These are phyloP conservation scores for Mycena filopes DNA, from an alignment of 768 basidiomycete species.

Conservation along the genomic window DNA sequence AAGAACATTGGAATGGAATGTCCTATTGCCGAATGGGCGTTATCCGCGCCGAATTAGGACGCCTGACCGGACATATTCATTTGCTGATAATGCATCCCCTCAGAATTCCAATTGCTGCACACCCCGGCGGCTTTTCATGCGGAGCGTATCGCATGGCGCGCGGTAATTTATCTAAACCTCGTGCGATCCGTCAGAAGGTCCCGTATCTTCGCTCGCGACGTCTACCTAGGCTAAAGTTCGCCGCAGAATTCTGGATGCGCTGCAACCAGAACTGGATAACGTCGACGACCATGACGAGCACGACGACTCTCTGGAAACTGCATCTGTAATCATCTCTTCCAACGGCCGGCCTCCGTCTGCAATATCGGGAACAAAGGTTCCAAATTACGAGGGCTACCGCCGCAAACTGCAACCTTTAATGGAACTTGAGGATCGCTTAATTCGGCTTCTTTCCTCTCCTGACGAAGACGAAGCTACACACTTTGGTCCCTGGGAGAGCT, in stretches of 20 bases:
- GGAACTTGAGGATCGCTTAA: slow-evolving; percentile 77
- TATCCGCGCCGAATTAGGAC: slow-evolving; percentile 28
- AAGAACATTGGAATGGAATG: slow-evolving; percentile 32
- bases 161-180: slow-evolving; percentile 89
- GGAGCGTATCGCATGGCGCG: slow-evolving; percentile 87
- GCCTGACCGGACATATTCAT: background rate
- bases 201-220: slow-evolving; percentile 33
- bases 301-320: slow-evolving; percentile 59
- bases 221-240: slow-evolving; percentile 34
- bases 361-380: slow-evolving; percentile 59
- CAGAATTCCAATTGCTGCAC: slow-evolving; percentile 89
- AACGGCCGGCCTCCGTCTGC: slow-evolving; percentile 63
- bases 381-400: slow-evolving; percentile 71
- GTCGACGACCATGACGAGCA: slow-evolving; percentile 68
- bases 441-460: slow-evolving; percentile 71
- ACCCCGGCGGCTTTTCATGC: slow-evolving; percentile 80
- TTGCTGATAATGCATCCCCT: slow-evolving; percentile 22
- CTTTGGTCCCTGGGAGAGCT: slow-evolving; percentile 56
- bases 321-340: slow-evolving; percentile 61
- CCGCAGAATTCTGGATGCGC: slow-evolving; percentile 77
- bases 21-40: slow-evolving; percentile 24
- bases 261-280: slow-evolving; percentile 71
- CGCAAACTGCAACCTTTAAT: slow-evolving; percentile 72
- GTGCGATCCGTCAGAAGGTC: slow-evolving; percentile 84
- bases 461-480: slow-evolving; percentile 79